Evolutionary conservation across 2,329 filamentous ascomycete genomes (phyloP), one percentile per base, ranked within the genome.

Genomic region (Hypoxylon sp.): DNA sequence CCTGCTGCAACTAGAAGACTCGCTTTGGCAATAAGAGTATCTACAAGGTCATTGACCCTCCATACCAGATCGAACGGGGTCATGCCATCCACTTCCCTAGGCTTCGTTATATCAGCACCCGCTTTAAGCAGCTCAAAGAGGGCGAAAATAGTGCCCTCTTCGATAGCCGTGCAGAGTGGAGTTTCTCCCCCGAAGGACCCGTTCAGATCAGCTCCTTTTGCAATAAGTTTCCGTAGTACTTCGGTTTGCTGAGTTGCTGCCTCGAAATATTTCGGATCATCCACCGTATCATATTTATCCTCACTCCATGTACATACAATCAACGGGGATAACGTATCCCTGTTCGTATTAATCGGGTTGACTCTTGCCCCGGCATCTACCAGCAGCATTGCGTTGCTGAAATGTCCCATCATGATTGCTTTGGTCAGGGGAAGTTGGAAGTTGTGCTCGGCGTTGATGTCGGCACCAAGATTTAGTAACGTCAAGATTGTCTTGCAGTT

Each of bases 391-490:
- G 58, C 66, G 35, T 51, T 59, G 22, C 26, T 14, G 6, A 59
- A 50, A 35, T 55, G n/a, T 4, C 35, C 35, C 6, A 1, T 5
- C 14, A 1, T 3, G 17, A 69, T 42, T 5, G 67, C 63, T 29
- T 2, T 19, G 9, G 24, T 35, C 9, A 69, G 50, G 47, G 67
- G 66, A 47, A 44, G 31, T 14, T 24, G 4, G 10, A 14, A 14
- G 24, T 5, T 11, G 3, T 24, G 17, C 4, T 57, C 63, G 11
- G 47, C 24, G 19, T 66, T 46, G 22, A 51, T 53, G 22, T 59
- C 54, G n/a, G 67, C 67, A 26, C 67, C 67, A 24, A 66, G 63
- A 17, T 53, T 22, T 11, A 66, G 17, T 14, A 69, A 14, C 19
- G 11, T 39, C 13, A 51, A 19, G 44, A 66, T 63, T 11, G 26